Conservation (phyloP, 352 stramenopile species). For the Thraustotheca clavata region DNA sequence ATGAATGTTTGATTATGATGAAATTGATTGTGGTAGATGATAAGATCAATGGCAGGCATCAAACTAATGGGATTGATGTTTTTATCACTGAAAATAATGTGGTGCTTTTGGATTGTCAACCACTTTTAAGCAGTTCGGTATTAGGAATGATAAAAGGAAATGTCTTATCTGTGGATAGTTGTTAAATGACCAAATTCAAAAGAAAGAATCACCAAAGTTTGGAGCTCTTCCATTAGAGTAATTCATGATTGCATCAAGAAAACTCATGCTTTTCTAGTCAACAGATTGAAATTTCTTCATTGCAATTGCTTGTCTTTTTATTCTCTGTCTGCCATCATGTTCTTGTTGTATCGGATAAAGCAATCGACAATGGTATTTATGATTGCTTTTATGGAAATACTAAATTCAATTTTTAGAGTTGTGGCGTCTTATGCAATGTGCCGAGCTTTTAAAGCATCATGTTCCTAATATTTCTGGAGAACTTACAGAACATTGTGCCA, state of each 20-base stretch:
- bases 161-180: constrained; percentile 13
- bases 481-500: constrained; percentile 39
- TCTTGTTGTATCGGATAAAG: constrained; percentile 44
- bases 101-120: constrained; percentile 60
- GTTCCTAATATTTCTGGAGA: constrained; percentile 50
- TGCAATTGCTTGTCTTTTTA: constrained; percentile 57
- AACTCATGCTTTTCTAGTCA: constrained; percentile 23
- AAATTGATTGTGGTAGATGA: neutral
- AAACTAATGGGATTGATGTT: constrained; percentile 58
- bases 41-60: constrained; percentile 23
- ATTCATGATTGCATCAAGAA: neutral
- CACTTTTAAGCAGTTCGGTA: constrained; percentile 47
- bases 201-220: constrained; percentile 44
- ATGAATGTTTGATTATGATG: constrained; percentile 21
- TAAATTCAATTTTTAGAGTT: constrained; percentile 24
- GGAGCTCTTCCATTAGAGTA: constrained; percentile 41
- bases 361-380: constrained; percentile 26
- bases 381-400: neutral
- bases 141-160: neutral
- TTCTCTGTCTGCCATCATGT: constrained; percentile 73
- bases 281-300: constrained; percentile 47
- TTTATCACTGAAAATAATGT: constrained; percentile 33
- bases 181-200: constrained; percentile 35
- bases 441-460: constrained; percentile 43
- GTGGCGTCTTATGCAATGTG: constrained; percentile 37